Evolutionary conservation across 179 eudicot species (phyloP).

Genomic region (Nepenthes alata): DNA sequence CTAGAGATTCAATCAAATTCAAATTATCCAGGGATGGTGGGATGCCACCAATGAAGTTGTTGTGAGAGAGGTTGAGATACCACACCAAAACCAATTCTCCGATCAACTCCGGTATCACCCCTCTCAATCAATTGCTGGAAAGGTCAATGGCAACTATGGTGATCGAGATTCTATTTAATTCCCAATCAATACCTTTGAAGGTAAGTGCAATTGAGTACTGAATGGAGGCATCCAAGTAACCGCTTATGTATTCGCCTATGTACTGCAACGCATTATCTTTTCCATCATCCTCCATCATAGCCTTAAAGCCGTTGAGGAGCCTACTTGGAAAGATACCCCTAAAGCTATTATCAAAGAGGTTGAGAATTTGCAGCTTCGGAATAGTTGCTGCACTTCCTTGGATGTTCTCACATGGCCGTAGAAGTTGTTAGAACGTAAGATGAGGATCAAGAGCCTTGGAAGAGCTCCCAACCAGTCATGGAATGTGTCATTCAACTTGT

Average conservation of each 20-base stretch:
- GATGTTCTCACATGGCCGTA: constrained; percentile 4
- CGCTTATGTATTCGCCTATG: background rate
- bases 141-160: background rate
- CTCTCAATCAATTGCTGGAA: constrained; percentile 1
- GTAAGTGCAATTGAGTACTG: background rate
- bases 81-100: constrained; percentile 1
- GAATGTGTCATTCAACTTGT: constrained; percentile 8
- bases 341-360: background rate
- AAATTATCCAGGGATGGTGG: constrained; percentile 1
- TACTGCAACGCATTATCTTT: background rate
- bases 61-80: background rate
- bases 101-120: constrained; percentile 2
- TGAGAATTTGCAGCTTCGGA: background rate
- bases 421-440: constrained; percentile 13
- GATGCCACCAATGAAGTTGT: constrained; percentile 3
- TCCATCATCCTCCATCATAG: background rate
- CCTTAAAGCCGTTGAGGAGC: background rate
- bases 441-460: constrained; percentile 12
- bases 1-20: background rate
- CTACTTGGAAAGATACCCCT: background rate
- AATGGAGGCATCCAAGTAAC: background rate
- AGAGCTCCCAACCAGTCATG: constrained; percentile 16
- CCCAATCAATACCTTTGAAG: background rate
- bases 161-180: background rate
- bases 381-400: too few species aligned